Conservation (phyloP, 768 basidiomycete genomes). For the Rhodosporidiobolus sp. region DNA sequence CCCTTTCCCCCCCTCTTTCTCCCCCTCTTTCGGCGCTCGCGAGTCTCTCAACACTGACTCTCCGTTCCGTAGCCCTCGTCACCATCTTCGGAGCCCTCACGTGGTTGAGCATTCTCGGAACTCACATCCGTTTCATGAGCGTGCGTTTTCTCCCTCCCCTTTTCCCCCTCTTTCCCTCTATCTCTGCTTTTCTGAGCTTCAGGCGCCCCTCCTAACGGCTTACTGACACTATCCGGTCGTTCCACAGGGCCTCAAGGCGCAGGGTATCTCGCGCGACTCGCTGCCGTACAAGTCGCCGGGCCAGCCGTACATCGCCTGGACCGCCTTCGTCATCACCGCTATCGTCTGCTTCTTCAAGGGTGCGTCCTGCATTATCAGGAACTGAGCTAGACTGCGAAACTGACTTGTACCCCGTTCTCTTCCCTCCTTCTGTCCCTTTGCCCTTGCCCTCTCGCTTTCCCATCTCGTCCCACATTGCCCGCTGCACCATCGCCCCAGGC, state of each 20-base stretch:
- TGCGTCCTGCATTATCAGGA: neutral
- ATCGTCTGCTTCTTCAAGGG: conserved; percentile 45
- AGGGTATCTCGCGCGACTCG: conserved; percentile 55
- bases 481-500: neutral
- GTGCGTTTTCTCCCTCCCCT: neutral
- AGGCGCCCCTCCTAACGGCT: too few relatives aligned
- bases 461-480: neutral
- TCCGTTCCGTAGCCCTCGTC: neutral
- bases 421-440: too few relatives aligned
- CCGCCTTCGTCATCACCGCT: conserved; percentile 21
- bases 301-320: conserved; percentile 54
- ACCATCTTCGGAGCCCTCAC: conserved; percentile 52
- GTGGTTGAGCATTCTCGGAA: conserved; percentile 73
- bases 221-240: too few relatives aligned
- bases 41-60: neutral
- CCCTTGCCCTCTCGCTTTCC: neutral
- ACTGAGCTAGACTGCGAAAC: too few relatives aligned
- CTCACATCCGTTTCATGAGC: conserved; percentile 50
- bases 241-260: conserved; percentile 38
- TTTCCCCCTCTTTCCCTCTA: too few relatives aligned
- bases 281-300: conserved; percentile 49
- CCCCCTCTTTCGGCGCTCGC: neutral
- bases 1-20: neutral
- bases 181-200: too few relatives aligned
- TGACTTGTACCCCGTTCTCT: too few relatives aligned